Evolutionary conservation across 2,329 filamentous ascomycete genomes (phyloP), one percentile per base, ranked within the genome.

Genomic region (Penicillium vulpinum): DNA sequence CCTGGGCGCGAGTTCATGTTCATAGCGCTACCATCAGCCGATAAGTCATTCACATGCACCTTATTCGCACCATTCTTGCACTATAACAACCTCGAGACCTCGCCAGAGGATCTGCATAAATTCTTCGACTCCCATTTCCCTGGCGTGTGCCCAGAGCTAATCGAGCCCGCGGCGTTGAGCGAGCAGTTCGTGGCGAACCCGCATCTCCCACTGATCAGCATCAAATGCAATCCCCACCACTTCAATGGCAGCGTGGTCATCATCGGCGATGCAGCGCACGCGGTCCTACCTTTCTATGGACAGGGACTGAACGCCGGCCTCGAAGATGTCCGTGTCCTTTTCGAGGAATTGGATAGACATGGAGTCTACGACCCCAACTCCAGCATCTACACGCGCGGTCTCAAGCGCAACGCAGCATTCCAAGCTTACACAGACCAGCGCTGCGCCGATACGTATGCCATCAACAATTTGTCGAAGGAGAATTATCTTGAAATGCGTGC

Each of bases 231-330:
- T 18, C 94, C 94, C 0, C 90, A 97, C 75, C 91, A 96, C 77
- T 91, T 85, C 77, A 81, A 78, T 48, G 85, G 86, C 24, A 89
- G 87, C 0, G 91, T 84, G 31, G 91, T 96, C 58, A 91, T 99
- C 47, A 73, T 99, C 35, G 94, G 94, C 57, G 94, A 99, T 71
- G 92, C 94, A 8, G 92, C 94, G 0, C 94, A 99, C 73, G 94
- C 95, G 56, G 97, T 99, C 88, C 92, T 99, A 0, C 94, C 94
- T 0, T 99, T 99, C 75, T 99, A 97, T 73, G 94, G 94, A 0
- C 94, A 99, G 74, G 94, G 94, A 36, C 95, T 99, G 87, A 99
- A 99, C 70, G 90, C 94, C 0, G 94, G 94, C 0, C 85, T 99
- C 40, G 94, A 99, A 77, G 93, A 97, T 67, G 92, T 99, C 13